These are phyloP conservation scores for Zygosaccharomyces sapae DNA, from an alignment of 1,139 yeast species.

Conservation along the genomic window DNA sequence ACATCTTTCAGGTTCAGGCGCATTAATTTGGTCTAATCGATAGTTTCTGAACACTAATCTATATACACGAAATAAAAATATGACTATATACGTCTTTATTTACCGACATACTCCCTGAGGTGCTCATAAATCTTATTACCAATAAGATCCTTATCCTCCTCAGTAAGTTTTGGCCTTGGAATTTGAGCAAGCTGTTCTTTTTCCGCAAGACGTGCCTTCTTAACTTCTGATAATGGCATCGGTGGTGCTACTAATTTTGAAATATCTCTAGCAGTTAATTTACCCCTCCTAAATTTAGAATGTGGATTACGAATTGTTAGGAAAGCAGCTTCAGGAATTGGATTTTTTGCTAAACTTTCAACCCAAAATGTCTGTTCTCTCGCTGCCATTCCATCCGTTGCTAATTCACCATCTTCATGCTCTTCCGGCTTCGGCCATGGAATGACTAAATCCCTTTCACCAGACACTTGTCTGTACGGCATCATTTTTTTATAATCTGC, in stretches of 20 bases:
- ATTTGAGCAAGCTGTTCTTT: constrained; percentile 47
- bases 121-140: constrained; percentile 52
- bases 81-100: not conserved
- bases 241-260: constrained; percentile 61
- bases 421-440: constrained; percentile 90
- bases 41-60: not conserved
- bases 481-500: constrained; percentile 66
- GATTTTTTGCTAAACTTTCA: constrained; percentile 60
- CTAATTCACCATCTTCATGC: constrained; percentile 54
- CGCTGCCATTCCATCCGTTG: constrained; percentile 58
- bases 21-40: too few species aligned
- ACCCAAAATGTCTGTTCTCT: constrained; percentile 74
- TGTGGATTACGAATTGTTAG: constrained; percentile 68
- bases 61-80: constrained; percentile 12
- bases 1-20: constrained; percentile 17
- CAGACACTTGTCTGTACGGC: constrained; percentile 74
- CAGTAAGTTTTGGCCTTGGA: constrained; percentile 50
- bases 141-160: constrained; percentile 64
- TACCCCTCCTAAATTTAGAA: constrained; percentile 51
- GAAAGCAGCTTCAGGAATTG: constrained; percentile 65
- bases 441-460: constrained; percentile 57
- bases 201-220: constrained; percentile 51
- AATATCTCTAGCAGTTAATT: constrained; percentile 57
- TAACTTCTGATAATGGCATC: constrained; percentile 72
- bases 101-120: constrained; percentile 13